Evolutionary conservation across 2,329 filamentous ascomycete genomes (phyloP), one percentile per base, ranked within the genome.

Genomic region (Teratosphaeria destructans): DNA sequence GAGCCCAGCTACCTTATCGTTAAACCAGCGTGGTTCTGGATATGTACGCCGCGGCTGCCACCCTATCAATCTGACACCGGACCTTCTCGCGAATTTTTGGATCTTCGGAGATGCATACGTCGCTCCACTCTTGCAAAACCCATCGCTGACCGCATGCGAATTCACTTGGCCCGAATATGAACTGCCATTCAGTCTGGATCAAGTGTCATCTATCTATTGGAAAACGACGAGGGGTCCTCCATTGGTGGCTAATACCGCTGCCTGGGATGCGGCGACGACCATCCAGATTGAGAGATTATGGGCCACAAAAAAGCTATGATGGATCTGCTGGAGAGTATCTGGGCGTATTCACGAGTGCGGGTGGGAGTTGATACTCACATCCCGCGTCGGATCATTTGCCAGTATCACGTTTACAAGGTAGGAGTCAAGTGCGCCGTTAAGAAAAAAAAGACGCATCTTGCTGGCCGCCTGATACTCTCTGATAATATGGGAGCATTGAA

Each of bases 11-110:
- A 52, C 60, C 5, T 63, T 67, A 23, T 23, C 23, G 2, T 32
- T 47, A 54, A 62, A 8, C 49, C 29, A 10, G 65, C 63, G 37
- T 39, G 39, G 6, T 43, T 53, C 35, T 66, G 64, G 63, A 52
- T 67, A 6, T 63, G 61, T 52, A 63, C 61, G 8, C 54, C 43
- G 10, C 29, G 14, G n/a, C 29, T 59, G 16, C 55, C 37, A 55
- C 11, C 8, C 2, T n/a, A n/a, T 16, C 43, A 49, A 49, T 19
- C 11, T 2, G 43, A 49, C 6, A 11, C 35, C 23, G 12, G 35
- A 39, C 3, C 5, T 11, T 39, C 35, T 39, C 14, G 35, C 12
- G 14, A 57, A 57, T 19, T 11, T 57, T 2, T 57, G 55, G 37
- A 23, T 49, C 3, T 57, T 57, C 14, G 55, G 35, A 2, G 55